Evolutionary conservation across 208 protist genomes (phyloP).

Genomic region (Leishmania lainsoni): DNA sequence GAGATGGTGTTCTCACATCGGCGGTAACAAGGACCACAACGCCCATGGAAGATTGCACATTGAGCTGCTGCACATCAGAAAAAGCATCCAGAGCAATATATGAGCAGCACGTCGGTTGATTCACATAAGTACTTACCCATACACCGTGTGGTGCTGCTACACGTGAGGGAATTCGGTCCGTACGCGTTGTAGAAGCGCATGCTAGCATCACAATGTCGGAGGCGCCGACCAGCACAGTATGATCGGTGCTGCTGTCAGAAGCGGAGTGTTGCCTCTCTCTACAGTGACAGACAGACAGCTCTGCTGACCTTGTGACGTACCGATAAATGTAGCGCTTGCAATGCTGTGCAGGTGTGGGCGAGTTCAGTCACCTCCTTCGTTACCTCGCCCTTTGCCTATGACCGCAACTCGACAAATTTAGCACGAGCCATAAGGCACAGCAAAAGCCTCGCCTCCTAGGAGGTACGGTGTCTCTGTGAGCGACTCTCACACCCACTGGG

Average conservation of each 20-base stretch:
- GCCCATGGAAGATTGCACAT: neutral
- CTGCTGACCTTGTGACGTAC: neutral
- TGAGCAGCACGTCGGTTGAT: neutral
- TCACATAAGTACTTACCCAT: conserved; percentile 11
- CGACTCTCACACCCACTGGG: neutral
- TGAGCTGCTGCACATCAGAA: conserved; percentile 1
- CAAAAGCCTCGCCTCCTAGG: neutral
- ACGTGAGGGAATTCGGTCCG: conserved; percentile 12
- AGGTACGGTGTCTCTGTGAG: too few relatives aligned
- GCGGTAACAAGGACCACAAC: neutral
- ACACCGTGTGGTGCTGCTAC: conserved; percentile 11
- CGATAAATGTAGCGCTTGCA: conserved; percentile 17
- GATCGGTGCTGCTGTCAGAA: conserved; percentile 13
- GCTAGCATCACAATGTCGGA: conserved; percentile 10
- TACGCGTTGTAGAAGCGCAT: conserved; percentile 22
- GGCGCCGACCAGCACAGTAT: conserved; percentile 10
- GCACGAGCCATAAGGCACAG: neutral
- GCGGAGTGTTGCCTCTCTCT: conserved; percentile 7
- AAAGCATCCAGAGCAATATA: conserved; percentile 11
- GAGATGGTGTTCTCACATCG: neutral
- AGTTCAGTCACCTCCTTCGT: too few relatives aligned
- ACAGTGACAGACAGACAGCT: neutral
- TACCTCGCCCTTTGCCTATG: neutral
- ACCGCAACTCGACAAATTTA: neutral
- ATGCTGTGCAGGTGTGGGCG: neutral